Conservation (phyloP, 1,284 basidiomycete genomes). For the Puccinia coronata region DNA sequence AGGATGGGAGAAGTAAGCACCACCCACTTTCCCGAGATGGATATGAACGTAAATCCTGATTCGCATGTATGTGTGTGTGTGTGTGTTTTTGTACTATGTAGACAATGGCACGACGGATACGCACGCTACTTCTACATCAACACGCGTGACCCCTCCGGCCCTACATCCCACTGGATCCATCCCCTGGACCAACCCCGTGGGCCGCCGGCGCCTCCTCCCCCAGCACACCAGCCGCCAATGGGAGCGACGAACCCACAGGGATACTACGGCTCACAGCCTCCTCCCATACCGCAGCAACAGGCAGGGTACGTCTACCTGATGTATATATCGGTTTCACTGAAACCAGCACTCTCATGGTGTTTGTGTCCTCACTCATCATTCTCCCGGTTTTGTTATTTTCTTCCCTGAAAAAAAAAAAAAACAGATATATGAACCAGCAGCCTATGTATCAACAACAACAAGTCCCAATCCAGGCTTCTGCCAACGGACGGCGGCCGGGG, state of each 20-base stretch:
- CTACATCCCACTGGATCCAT: slow-evolving; percentile 43
- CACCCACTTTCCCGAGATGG: neutral
- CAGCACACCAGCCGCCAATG: neutral
- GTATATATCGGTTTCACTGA: too few species aligned
- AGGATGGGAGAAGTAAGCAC: slow-evolving; percentile 35
- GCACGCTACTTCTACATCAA: slow-evolving; percentile 34
- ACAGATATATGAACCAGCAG: neutral
- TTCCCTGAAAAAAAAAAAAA: too few species aligned
- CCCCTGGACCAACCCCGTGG: slow-evolving; percentile 12
- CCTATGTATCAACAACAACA: slow-evolving; percentile 22
- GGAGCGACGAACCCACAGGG: neutral
- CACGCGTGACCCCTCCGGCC: slow-evolving; percentile 6
- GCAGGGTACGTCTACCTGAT: too few species aligned
- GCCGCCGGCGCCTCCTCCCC: neutral
- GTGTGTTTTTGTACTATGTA: neutral
- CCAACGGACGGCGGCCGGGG: neutral
- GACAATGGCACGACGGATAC: slow-evolving; percentile 40
- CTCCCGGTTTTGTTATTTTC: neutral
- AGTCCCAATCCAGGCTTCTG: too few species aligned
- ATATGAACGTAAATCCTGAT: neutral
- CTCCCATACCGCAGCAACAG: too few species aligned
- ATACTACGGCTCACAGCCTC: too few species aligned
- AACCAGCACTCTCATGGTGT: too few species aligned
- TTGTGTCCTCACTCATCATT: neutral
- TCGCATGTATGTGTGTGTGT: too few species aligned